Conservation (phyloP, 2,329 filamentous ascomycete genomes). For the Onygena corvina region DNA sequence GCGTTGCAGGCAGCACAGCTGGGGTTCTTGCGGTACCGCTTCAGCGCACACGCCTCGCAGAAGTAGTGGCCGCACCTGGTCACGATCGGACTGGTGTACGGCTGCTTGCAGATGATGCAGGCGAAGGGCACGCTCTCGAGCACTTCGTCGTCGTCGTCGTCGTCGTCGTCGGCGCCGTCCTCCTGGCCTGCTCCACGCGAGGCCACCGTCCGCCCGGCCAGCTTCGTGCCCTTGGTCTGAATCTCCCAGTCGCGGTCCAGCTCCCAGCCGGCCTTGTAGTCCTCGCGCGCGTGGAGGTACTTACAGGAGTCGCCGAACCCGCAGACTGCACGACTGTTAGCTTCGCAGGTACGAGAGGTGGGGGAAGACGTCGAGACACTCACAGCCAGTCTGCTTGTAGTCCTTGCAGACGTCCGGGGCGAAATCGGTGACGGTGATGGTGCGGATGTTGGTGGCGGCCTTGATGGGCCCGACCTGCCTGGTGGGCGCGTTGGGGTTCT, state of each 20-base stretch:
- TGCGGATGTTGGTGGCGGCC: slow-evolving; percentile 73
- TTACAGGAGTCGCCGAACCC: slow-evolving; percentile 70
- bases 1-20: slow-evolving; percentile 74
- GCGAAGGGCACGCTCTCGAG: slow-evolving; percentile 78
- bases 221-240: slow-evolving; percentile 46
- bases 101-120: slow-evolving; percentile 70
- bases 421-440: slow-evolving; percentile 80
- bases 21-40: slow-evolving; percentile 75
- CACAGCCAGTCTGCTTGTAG: slow-evolving; percentile 60
- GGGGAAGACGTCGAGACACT: neutral
- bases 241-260: slow-evolving; percentile 90
- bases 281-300: slow-evolving; percentile 50
- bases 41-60: slow-evolving; percentile 78
- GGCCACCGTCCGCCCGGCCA: slow-evolving; percentile 38
- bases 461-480: slow-evolving; percentile 74
- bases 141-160: slow-evolving; percentile 55
- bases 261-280: slow-evolving; percentile 84
- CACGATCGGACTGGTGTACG: slow-evolving; percentile 67
- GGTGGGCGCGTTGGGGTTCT: slow-evolving; percentile 61
- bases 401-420: slow-evolving; percentile 93
- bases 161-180: slow-evolving; percentile 37
- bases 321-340: slow-evolving; percentile 33
- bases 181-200: slow-evolving; percentile 34
- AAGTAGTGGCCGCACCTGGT: slow-evolving; percentile 96
- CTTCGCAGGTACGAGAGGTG: neutral